Percentiles rank a stretch among this genome's conserved stretches.
These are phyloP conservation scores for Colletotrichum aenigma DNA, from an alignment of 2,329 filamentous ascomycete genomes.

Conservation along the genomic window DNA sequence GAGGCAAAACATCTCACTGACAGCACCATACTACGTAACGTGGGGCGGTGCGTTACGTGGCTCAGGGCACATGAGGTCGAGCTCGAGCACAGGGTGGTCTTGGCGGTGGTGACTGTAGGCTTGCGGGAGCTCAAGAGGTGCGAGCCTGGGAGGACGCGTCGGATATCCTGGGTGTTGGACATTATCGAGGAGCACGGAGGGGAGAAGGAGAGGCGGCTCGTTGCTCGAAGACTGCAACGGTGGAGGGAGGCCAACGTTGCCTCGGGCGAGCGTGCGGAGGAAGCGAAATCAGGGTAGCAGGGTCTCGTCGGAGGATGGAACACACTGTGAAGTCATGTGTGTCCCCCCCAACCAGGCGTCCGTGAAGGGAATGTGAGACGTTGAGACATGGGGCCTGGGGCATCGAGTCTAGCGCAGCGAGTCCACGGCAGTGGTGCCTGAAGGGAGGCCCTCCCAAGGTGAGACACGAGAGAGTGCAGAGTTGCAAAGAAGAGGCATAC, in stretches of 20 bases:
- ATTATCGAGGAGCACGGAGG: slow-evolving; percentile 25
- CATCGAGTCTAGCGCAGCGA: neutral
- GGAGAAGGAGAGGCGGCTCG: slow-evolving; percentile 19
- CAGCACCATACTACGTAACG: neutral
- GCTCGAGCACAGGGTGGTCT: slow-evolving; percentile 28
- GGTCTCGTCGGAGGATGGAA: neutral
- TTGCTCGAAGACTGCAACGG: slow-evolving; percentile 4
- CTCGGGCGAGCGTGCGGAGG: neutral
- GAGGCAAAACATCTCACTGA: slow-evolving; percentile 26
- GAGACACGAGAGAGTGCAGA: neutral
- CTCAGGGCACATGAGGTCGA: slow-evolving; percentile 17
- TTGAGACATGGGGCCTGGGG: neutral
- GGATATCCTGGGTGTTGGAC: slow-evolving; percentile 32
- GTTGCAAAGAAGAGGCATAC: neutral
- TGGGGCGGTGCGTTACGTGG: slow-evolving; percentile 8
- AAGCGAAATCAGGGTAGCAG: neutral
- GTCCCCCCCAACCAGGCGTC: neutral
- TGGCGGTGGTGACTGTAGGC: slow-evolving; percentile 28
- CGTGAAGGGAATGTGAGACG: neutral
- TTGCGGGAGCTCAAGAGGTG: slow-evolving; percentile 38
- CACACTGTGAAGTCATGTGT: neutral
- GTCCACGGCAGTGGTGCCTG: neutral
- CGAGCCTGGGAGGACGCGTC: slow-evolving; percentile 31
- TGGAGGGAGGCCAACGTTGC: slow-evolving; percentile 25
- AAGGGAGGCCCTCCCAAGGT: neutral